phyloP scores from a whole-genome alignment of 305 asterid genomes.

The Lippia alba region DNA sequence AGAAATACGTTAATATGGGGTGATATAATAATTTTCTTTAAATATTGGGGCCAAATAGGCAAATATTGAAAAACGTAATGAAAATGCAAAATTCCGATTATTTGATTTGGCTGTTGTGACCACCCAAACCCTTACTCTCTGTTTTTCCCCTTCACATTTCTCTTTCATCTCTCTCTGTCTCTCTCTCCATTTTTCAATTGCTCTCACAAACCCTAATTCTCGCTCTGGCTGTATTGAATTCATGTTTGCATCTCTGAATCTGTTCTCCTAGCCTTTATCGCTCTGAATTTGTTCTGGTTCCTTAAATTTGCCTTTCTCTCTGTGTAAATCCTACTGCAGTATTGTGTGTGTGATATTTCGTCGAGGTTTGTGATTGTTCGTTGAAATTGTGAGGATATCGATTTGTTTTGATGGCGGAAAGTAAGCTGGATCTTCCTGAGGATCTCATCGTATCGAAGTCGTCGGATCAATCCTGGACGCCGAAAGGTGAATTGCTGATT shows the following conservation, averaged over 20 bases:
- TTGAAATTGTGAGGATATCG: conserved; percentile 28
- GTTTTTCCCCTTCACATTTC: conserved; percentile 28
- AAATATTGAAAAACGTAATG: background rate
- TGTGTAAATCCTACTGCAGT: background rate
- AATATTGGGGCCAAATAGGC: background rate
- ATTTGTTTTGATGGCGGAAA: conserved; percentile 56
- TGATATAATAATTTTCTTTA: conserved; percentile 29
- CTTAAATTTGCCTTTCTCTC: conserved; percentile 27
- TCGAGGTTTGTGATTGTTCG: conserved; percentile 26
- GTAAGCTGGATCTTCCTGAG: conserved; percentile 65
- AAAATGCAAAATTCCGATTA: conserved; percentile 36
- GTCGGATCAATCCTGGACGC: conserved; percentile 76
- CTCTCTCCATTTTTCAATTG: conserved; percentile 47
- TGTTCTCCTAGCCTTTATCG: conserved; percentile 30
- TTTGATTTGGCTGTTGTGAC: conserved; percentile 66
- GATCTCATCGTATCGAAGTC: conserved; percentile 59
- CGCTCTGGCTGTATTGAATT: conserved; percentile 34
- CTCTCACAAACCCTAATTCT: conserved; percentile 61
- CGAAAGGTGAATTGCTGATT: conserved; percentile 59
- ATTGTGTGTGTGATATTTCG: conserved; percentile 23
- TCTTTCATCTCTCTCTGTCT: conserved; percentile 17
- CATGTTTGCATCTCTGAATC: conserved; percentile 40
- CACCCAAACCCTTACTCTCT: conserved; percentile 73
- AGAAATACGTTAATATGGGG: conserved; percentile 26
- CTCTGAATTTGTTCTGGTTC: conserved; percentile 9